Percentiles rank a stretch among this genome's conserved stretches.
phyloP scores from a whole-genome alignment of 805 yeast species.

The Pichia membranifaciens region DNA sequence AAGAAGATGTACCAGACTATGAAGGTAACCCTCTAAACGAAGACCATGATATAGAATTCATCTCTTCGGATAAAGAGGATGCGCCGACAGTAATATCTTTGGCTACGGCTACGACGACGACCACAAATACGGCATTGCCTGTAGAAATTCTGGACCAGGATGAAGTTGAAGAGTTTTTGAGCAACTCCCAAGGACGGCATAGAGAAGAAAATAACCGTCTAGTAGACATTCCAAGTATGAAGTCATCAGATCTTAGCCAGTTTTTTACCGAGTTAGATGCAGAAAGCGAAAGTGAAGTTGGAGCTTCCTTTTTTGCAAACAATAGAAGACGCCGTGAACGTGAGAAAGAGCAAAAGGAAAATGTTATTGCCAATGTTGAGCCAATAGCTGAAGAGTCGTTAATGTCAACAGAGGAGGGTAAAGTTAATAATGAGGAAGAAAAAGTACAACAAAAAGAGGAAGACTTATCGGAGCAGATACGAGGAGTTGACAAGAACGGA shows the following conservation, averaged over 20 bases:
- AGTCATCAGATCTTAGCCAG: slow-evolving; percentile 15
- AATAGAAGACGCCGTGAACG: slow-evolving; percentile 7
- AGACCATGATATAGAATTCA: neutral
- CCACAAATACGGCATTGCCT: slow-evolving; percentile 10
- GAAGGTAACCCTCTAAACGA: neutral
- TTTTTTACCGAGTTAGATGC: slow-evolving; percentile 17
- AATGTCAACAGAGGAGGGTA: neutral
- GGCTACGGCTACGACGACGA: slow-evolving; percentile 1
- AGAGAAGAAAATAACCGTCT: neutral
- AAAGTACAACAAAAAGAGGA: too few relatives aligned
- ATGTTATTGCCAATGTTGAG: slow-evolving; percentile 1
- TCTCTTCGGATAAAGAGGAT: slow-evolving; percentile 2
- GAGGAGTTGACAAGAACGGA: too few relatives aligned
- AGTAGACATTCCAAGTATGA: slow-evolving; percentile 12
- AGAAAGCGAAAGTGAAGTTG: slow-evolving; percentile 19
- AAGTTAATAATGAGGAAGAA: neutral
- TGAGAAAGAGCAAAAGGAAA: neutral
- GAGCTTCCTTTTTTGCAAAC: slow-evolving; percentile 10
- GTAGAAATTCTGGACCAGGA: slow-evolving; percentile 24
- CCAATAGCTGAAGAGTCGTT: slow-evolving; percentile 6
- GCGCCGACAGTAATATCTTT: slow-evolving; percentile 1
- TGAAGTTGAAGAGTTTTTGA: slow-evolving; percentile 19
- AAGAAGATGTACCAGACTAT: neutral
- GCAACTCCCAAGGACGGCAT: slow-evolving; percentile 5
- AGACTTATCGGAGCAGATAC: too few relatives aligned